Percentiles rank a stretch among this genome's conserved stretches.
These are phyloP conservation scores for Pholiota conissans DNA, from an alignment of 768 basidiomycete species.

Conservation along the genomic window DNA sequence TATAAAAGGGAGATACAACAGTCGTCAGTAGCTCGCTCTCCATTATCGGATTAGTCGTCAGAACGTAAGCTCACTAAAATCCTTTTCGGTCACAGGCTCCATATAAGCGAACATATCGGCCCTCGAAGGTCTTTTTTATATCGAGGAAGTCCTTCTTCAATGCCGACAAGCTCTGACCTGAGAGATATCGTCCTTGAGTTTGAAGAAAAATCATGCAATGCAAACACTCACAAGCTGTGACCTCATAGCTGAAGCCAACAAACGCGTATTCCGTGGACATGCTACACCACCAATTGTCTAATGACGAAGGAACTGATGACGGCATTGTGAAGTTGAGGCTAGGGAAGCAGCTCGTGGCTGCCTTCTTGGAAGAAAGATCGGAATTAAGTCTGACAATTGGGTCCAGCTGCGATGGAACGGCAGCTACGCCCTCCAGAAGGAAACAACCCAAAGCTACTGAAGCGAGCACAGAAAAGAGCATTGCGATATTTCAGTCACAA, in stretches of 20 bases:
- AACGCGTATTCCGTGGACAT: slow-evolving; percentile 68
- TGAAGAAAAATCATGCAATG: background rate
- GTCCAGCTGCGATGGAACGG: background rate
- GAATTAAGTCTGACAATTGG: background rate
- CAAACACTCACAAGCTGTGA: slow-evolving; percentile 53
- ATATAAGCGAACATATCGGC: slow-evolving; percentile 66
- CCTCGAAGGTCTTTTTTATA: slow-evolving; percentile 57
- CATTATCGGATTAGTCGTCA: no score
- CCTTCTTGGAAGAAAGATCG: background rate
- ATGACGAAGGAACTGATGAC: slow-evolving; percentile 38
- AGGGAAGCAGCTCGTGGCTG: slow-evolving; percentile 36
- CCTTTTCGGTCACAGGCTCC: slow-evolving; percentile 45
- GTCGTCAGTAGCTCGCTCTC: no score
- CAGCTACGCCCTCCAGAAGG: background rate
- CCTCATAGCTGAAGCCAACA: slow-evolving; percentile 76
- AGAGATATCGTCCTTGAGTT: slow-evolving; percentile 2
- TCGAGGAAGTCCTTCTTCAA: slow-evolving; percentile 58
- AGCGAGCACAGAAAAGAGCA: background rate
- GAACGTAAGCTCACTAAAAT: slow-evolving; percentile 40
- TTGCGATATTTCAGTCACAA: background rate
- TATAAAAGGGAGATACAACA: slow-evolving; percentile 13
- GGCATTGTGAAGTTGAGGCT: slow-evolving; percentile 58
- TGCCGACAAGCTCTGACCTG: slow-evolving; percentile 57
- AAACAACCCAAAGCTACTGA: background rate
- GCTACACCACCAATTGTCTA: slow-evolving; percentile 66